phyloP scores from a whole-genome alignment of 805 yeast species.

The Lipomyces orientalis region DNA sequence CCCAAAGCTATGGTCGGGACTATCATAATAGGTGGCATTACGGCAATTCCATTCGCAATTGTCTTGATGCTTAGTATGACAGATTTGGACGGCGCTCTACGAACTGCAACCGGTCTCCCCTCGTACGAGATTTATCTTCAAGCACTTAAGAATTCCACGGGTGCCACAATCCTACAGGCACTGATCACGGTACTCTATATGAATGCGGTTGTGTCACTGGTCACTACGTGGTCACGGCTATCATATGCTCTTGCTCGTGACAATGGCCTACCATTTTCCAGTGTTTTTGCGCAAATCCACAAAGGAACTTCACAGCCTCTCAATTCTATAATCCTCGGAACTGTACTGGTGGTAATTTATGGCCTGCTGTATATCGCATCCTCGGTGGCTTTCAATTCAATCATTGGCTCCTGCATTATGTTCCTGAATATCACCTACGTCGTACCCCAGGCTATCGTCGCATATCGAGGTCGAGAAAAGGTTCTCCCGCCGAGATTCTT shows the following conservation, averaged over 20 bases:
- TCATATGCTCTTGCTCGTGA: slow-evolving; percentile 61
- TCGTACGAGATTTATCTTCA: slow-evolving; percentile 67
- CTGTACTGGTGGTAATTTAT: slow-evolving; percentile 58
- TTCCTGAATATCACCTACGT: slow-evolving; percentile 59
- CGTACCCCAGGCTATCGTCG: slow-evolving; percentile 50
- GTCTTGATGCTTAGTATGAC: slow-evolving; percentile 54
- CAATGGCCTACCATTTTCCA: slow-evolving; percentile 63
- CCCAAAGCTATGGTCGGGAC: slow-evolving; percentile 68
- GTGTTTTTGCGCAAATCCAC: slow-evolving; percentile 57
- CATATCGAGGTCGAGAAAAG: slow-evolving; percentile 13
- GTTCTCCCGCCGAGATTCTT: slow-evolving; percentile 11
- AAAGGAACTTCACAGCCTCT: slow-evolving; percentile 50
- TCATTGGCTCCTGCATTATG: slow-evolving; percentile 46
- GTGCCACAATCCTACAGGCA: slow-evolving; percentile 45
- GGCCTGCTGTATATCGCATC: slow-evolving; percentile 67
- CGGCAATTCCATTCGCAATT: slow-evolving; percentile 43
- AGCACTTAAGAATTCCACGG: slow-evolving; percentile 57
- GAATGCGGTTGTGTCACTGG: background rate
- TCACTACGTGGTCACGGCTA: slow-evolving; percentile 16
- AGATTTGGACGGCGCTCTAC: slow-evolving; percentile 56
- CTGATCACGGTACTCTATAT: background rate
- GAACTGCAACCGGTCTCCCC: slow-evolving; percentile 64
- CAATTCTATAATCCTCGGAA: slow-evolving; percentile 57
- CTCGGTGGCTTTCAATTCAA: slow-evolving; percentile 67
- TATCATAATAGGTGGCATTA: slow-evolving; percentile 68